Base-by-base conservation (phyloP, 1,139 yeast genomes). In the Geotrichum cucujoidarum region DNA sequence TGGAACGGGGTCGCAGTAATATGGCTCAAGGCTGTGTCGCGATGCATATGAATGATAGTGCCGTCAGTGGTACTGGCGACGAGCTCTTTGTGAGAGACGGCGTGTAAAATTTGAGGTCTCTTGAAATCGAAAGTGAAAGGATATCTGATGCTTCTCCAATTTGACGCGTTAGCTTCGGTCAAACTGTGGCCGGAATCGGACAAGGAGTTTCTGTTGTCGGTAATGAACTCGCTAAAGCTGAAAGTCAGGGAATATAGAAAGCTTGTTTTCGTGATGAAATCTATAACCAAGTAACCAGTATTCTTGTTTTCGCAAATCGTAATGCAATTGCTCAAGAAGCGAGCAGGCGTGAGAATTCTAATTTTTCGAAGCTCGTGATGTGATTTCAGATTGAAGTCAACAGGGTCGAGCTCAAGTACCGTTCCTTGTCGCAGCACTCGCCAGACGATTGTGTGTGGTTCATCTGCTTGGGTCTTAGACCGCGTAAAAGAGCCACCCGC, bases 81-180 rank as follows among this genome's bases (percentile, higher is more conserved):
- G 8, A 75, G 65, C 50, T 71, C 70, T 16, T 61, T 59, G 0
- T 69, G 55, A 43, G 75, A 73, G 5, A 80, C 63, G 0, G 81
- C 63, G 49, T 73, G 72, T 50, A 86, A 58, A 20, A 71, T 65
- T 50, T 77, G 77, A 1, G 95, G 92, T 11, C 70, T 65, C 57
- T 89, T 74, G 36, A 83, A 69, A 51, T 84, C 88, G 60, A 87
- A 85, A 11, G 88, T 79, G 60, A 82, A 83, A 1, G 95, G 95
- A 35, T 53, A 53, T 41, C 59, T 59, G 43, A 64, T 57, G 32
- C 57, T 55, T 31, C 65, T 43, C 67, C 67, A 63, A 13, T 47
- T 34, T 6, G 48, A 11, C 1, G 59, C 54, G 40, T 59, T 58
- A 33, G 34, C 38, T 34, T 59, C 55, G 2, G 53, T 30, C n/a